Percentiles rank a stretch among this genome's conserved stretches.
Evolutionary conservation across 2,329 filamentous ascomycete genomes (phyloP).

Genomic region (Arthroderma sp.): DNA sequence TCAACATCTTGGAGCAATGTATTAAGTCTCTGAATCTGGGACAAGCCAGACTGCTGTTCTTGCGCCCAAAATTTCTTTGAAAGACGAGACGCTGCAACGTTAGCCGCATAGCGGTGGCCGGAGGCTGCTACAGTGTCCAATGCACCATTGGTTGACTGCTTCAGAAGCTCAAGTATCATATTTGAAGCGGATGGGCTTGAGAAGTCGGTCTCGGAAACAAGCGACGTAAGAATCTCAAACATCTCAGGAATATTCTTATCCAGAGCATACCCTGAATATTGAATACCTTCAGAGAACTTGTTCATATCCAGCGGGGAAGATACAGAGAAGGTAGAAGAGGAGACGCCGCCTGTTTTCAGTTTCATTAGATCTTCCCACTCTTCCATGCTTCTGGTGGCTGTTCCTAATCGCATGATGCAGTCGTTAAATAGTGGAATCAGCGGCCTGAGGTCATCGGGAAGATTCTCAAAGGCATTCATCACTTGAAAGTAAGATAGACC

Average conservation of each 20-base stretch:
- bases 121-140: constrained; percentile 84
- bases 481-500: constrained; percentile 92
- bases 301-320: constrained; percentile 61
- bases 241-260: constrained; percentile 84
- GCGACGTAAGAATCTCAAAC: constrained; percentile 68
- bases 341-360: constrained; percentile 84
- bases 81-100: constrained; percentile 68
- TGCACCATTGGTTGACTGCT: constrained; percentile 75
- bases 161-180: constrained; percentile 74
- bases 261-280: constrained; percentile 73
- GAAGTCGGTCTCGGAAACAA: constrained; percentile 83
- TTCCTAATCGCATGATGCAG: constrained; percentile 84
- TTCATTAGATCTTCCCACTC: constrained; percentile 93
- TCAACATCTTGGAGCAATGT: constrained; percentile 57
- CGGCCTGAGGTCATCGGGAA: constrained; percentile 73
- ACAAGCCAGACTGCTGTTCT: constrained; percentile 81
- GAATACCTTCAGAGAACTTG: constrained; percentile 64
- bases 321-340: constrained; percentile 69
- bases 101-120: constrained; percentile 75
- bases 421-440: constrained; percentile 85
- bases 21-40: constrained; percentile 75
- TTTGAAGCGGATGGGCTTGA: constrained; percentile 66
- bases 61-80: constrained; percentile 57
- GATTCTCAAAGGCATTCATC: constrained; percentile 61
- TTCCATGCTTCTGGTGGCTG: constrained; percentile 77